Base-by-base conservation (phyloP, 1,284 basidiomycete genomes). In the Ganoderma lingzhi region DNA sequence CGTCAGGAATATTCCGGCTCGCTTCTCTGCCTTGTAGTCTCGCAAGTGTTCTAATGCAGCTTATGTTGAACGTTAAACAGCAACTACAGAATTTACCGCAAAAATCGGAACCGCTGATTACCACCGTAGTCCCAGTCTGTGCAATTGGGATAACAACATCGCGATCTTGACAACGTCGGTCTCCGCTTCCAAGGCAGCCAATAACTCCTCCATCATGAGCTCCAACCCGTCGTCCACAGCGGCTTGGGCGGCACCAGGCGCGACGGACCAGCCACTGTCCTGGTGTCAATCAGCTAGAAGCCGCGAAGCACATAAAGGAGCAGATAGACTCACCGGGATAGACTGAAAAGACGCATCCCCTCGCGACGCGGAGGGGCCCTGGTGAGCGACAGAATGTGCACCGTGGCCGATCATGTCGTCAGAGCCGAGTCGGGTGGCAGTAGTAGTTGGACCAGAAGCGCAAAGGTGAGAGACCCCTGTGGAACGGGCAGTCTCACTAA, bases 91-190 rank as follows among this genome's bases (percentile, higher is more conserved):
- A 39, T 35, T 6, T 10, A 39, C 39, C 56, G 17, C 35, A 30
- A 28, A 23, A 61, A 17, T 23, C 12, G 19, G 14, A 17, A 42
- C 23, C 37, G 12, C 19, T 1, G 19, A n/a, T 35, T 65, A 65
- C 64, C 64, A 65, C n/a, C 32, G 37, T 30, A 65, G 39, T 8
- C 64, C 64, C 9, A 65, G 42, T 39, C 55, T 28, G 9, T 55
- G 55, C 6, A 65, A 30, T 35, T 58, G 28, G 3, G 56, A 41
- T 23, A 65, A 41, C 14, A 65, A 14, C 14, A 45, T 12, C 14
- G 58, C 64, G 23, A 65, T 65, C 42, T 37, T 65, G 41, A 58
- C 53, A 6, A 60, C 35, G 41, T 65, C 64, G 6, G 41, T 65
- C 56, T 65, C 64, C 4, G 14, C 51, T 32, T 65, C 64, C 55